Evolutionary conservation across 2,329 filamentous ascomycete genomes (phyloP).

Genomic region (Fusarium sp.): DNA sequence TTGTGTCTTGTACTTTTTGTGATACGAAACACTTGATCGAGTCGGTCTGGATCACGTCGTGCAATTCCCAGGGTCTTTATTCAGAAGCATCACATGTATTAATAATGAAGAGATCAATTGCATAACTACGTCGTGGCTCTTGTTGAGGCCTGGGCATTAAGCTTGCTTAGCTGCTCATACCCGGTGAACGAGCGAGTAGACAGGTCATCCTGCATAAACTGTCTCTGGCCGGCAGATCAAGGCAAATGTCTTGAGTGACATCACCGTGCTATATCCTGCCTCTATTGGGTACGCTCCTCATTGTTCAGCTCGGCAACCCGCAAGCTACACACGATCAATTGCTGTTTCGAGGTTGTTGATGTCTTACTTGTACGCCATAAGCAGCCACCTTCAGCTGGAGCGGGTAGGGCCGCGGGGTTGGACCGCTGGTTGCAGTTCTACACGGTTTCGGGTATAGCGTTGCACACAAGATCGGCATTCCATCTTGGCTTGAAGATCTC

Average conservation of each 20-base stretch:
- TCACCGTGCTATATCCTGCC: not conserved
- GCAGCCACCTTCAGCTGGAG: not conserved
- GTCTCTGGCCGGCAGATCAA: not conserved
- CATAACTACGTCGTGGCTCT: not conserved
- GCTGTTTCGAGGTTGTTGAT: not conserved
- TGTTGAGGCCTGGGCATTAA: too few species aligned
- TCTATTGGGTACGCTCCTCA: not conserved
- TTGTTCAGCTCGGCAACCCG: not conserved
- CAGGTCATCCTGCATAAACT: not conserved
- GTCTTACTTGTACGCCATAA: not conserved
- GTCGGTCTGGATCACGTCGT: not conserved
- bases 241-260: not conserved
- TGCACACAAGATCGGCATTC: not conserved
- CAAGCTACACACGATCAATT: not conserved
- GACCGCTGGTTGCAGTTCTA: not conserved
- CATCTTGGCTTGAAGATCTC: not conserved
- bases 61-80: not conserved
- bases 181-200: not conserved
- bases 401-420: not conserved
- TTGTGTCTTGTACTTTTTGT: not conserved
- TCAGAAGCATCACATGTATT: not conserved
- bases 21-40: not conserved
- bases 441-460: not conserved
- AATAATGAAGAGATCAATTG: not conserved
- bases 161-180: too few species aligned